Base-by-base conservation (phyloP, 768 basidiomycete species). In the Omphalotus guepiniiformis region DNA sequence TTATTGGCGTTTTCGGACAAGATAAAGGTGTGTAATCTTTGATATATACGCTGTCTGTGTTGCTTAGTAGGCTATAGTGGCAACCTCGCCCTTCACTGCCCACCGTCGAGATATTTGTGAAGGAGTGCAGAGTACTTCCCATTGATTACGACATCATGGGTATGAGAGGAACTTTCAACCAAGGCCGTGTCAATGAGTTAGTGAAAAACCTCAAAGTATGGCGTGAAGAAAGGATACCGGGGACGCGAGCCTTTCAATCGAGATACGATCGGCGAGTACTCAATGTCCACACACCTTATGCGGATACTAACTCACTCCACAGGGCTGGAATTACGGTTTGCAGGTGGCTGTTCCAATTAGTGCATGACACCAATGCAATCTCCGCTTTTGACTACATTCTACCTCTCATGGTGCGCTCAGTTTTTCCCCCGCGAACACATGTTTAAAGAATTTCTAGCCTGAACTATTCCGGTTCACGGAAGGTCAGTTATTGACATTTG, bases 351-450 rank as follows among this genome's bases (percentile, higher is more conserved):
- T 85, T 81, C 62, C 78, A 82, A 55, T 76, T 80, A 6, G 59
- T 93, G 15, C 84, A 88, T 54, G 86, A 90, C 56, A 76, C 83
- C 1, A 82, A 90, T 54, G 89, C 90, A 6, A 76, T 81, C 28
- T 79, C 83, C 3, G 73, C 78, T 0, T 93, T 88, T 63, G 86
- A 90, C 55, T 91, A 89, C 53, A 83, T 92, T 48, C 71, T 93
- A 3, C 88, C 87, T 11, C 69, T 92, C 23, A 78, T 93, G 83
- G 85, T 86, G 58, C 47, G 73, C 68, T 48, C 19, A 40, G 29
- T 34, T 25, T 36, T 39, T 29, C 18, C 27, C 29, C 35, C 7
- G 32, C 48, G 16, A 3, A 38, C 12, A 21, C 8, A 13, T 32
- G 47, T 18, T 36, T 46, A 43, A 25, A 49, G 16, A n/a, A 36